Evolutionary conservation across 164 flowering plant genomes (phyloP), one percentile per base, ranked within the genome.

Genomic region (Litsea cubeba): DNA sequence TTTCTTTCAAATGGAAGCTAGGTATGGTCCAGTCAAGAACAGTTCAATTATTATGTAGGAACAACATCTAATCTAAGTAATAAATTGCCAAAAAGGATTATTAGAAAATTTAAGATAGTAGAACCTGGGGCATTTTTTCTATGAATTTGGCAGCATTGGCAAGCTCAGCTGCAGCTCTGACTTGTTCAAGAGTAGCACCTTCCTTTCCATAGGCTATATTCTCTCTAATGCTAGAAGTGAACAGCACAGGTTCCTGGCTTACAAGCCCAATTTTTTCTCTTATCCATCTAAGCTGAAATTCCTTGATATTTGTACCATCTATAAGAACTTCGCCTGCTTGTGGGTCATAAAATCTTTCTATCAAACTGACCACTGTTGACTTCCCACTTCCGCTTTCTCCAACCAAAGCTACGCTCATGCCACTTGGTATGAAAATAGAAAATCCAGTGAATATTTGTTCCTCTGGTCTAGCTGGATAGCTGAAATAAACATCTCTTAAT

Each of bases 381-480:
- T 87, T 87, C 26, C 90, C 90, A 63, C 88, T 86, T 72, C 90
- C 89, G 70, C 90, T 87, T 23, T 82, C 78, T 49, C 90, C 90
- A 66, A 87, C 90, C 79, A 87, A 80, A 74, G 90, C 90, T 60
- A 83, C 77, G 26, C 85, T 87, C 72, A 80, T 82, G 14, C 90
- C 90, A 69, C 83, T 86, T 6, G 85, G 81, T 69, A 87, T 82
- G 22, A 74, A 72, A 11, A 85, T 79, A 40, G 87, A 85, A 62
- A 87, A 85, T 62, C 83, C 85, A 24, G 26, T 28, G 50, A 87
- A 83, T 50, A 87, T 79, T 62, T 72, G 82, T 54, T 85, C 87
- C 51, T 85, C 80, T 17, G 86, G 86, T 71, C 90, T 75, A 18
- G 90, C 71, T 2, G 90, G 90, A 73, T 87, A 87, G 65, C 84